A percentile compares a stretch with the other conserved stretches of the same genome.
These are phyloP conservation scores for Perkinsus marinus DNA, from an alignment of 169 alveolate genomes.

Conservation along the genomic window DNA sequence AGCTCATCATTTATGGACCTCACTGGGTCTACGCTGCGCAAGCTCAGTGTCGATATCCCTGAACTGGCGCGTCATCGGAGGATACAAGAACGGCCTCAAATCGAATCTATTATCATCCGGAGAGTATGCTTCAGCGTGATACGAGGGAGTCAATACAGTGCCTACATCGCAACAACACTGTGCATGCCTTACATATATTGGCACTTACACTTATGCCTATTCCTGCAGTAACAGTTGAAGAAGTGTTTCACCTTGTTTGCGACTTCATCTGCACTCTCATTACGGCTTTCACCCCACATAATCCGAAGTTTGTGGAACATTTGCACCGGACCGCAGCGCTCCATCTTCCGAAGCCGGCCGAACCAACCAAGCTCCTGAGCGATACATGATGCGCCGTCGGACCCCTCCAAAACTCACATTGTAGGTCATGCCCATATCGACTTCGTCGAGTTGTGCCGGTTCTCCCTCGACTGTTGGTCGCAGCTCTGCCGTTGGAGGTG, in stretches of 20 bases:
- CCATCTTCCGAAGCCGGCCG: constrained; percentile 46
- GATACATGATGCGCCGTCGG: not conserved
- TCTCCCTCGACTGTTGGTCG: constrained; percentile 23
- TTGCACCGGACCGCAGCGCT: constrained; percentile 54
- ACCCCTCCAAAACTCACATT: not conserved
- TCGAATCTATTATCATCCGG: constrained; percentile 66
- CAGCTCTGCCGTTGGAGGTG: constrained; percentile 66
- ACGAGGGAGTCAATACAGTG: constrained; percentile 63
- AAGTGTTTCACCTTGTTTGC: constrained; percentile 61
- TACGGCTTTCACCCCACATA: constrained; percentile 28
- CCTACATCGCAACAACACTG: not conserved
- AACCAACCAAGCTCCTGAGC: constrained; percentile 37
- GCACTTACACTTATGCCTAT: constrained; percentile 56
- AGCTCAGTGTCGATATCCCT: not conserved
- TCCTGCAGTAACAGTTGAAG: constrained; percentile 46
- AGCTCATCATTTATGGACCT: not conserved
- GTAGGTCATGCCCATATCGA: constrained; percentile 69
- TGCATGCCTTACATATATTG: not conserved
- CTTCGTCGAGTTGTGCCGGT: constrained; percentile 46
- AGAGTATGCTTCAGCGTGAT: constrained; percentile 57
- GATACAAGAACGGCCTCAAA: not conserved
- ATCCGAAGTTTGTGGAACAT: constrained; percentile 35
- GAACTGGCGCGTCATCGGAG: not conserved
- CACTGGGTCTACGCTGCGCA: not conserved
- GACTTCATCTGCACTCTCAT: constrained; percentile 19